These are phyloP conservation scores for Bassia scoparia DNA, from an alignment of 148 eudicot genomes.

Conservation along the genomic window DNA sequence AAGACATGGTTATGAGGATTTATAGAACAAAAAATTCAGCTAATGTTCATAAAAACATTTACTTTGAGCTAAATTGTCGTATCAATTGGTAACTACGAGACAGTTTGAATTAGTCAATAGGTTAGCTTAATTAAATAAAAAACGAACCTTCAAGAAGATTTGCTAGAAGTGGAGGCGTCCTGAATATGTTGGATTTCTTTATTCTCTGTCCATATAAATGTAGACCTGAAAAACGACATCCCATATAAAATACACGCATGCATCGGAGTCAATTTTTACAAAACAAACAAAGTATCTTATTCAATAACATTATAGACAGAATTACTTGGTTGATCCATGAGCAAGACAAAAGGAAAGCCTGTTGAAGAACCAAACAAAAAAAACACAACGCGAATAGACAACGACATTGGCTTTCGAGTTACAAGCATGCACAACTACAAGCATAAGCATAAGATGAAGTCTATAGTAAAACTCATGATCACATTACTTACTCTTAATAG, in stretches of 20 bases:
- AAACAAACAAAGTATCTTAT: no score
- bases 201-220: conserved; percentile 25
- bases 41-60: no score
- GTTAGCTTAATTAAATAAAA: no score
- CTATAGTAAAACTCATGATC: not conserved
- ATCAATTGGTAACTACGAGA: no score
- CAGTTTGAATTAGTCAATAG: no score
- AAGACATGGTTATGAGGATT: no score
- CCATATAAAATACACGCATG: not conserved
- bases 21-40: no score
- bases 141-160: conserved; percentile 18
- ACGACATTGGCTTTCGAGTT: conserved; percentile 3
- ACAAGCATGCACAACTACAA: no score
- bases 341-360: conserved; percentile 1
- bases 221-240: not conserved
- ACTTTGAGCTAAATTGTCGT: no score
- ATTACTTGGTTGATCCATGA: conserved; percentile 24
- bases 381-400: conserved; percentile 13
- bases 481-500: not conserved
- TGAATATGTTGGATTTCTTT: conserved; percentile 16
- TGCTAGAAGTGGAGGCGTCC: conserved; percentile 18
- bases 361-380: conserved; percentile 19
- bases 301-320: no score
- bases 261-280: no score
- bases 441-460: not conserved